Percentiles rank a stretch among this genome's conserved stretches.
These are phyloP conservation scores for Saksenaea vasiformis DNA, from an alignment of 371 early-diverging fungal genomes.

Conservation along the genomic window DNA sequence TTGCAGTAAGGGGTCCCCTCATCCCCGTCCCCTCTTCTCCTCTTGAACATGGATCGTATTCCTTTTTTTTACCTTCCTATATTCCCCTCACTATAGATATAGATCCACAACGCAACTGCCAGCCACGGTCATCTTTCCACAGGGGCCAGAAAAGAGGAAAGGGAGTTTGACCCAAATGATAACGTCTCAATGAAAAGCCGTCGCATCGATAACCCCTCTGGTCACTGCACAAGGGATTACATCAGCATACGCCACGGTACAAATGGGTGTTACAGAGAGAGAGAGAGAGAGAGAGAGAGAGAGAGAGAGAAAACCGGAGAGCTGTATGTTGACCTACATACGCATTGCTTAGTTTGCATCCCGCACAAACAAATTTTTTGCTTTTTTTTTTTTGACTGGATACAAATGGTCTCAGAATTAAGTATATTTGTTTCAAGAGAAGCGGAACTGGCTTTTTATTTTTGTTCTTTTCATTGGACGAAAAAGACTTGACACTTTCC, in stretches of 20 bases:
- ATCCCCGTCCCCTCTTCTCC: not conserved
- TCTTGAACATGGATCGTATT: slow-evolving; percentile 2
- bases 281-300: slow-evolving; percentile 9
- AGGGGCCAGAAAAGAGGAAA: not conserved
- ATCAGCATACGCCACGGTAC: not conserved
- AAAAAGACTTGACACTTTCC: not conserved
- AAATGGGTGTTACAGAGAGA: not conserved
- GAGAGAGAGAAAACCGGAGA: slow-evolving; percentile 9
- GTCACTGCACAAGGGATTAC: not conserved
- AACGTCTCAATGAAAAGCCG: not conserved
- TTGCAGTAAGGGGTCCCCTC: not conserved
- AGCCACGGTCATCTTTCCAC: not conserved
- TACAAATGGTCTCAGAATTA: not conserved
- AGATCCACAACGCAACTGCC: not conserved
- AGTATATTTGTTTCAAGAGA: not conserved
- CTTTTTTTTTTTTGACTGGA: not conserved
- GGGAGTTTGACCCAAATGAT: not conserved
- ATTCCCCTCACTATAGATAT: not conserved
- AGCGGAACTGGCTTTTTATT: not conserved
- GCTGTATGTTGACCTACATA: not conserved
- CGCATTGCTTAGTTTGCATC: not conserved
- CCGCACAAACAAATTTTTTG: not conserved
- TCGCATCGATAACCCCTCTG: not conserved
- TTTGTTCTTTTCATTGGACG: not conserved
- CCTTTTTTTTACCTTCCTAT: not conserved